Percentiles rank a stretch among this genome's conserved stretches.
These are phyloP conservation scores for Phialocephala subalpina DNA, from an alignment of 2,329 filamentous ascomycete genomes.

Conservation along the genomic window DNA sequence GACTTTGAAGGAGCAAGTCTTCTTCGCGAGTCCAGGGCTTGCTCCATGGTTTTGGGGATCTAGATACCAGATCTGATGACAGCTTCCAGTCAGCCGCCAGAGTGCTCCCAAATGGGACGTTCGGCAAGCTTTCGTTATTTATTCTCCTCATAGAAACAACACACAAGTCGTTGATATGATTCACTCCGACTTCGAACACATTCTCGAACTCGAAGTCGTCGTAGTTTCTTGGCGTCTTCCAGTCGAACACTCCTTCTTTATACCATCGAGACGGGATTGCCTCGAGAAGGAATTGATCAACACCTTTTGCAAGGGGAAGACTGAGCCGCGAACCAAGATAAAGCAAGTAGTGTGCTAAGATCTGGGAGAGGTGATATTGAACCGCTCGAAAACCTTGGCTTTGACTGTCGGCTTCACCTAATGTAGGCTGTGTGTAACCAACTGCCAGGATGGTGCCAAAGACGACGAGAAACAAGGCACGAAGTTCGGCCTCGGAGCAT, in stretches of 20 bases:
- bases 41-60: too few relatives aligned
- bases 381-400: background rate
- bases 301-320: background rate
- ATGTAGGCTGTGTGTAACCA: constrained; percentile 3
- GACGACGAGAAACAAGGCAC: constrained; percentile 16
- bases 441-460: constrained; percentile 23
- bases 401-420: background rate
- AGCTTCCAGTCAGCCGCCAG: too few relatives aligned
- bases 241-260: constrained; percentile 9
- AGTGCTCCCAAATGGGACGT: too few relatives aligned
- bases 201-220: background rate
- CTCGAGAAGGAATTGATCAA: constrained; percentile 22
- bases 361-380: constrained; percentile 17
- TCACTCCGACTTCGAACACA: too few relatives aligned
- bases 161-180: too few relatives aligned
- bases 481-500: constrained; percentile 8
- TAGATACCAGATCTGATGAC: too few relatives aligned
- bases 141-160: too few relatives aligned
- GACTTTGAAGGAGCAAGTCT: too few relatives aligned
- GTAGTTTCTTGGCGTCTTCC: background rate
- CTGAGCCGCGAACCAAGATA: constrained; percentile 18
- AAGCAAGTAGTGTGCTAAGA: constrained; percentile 25
- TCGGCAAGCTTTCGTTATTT: too few relatives aligned
- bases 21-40: too few relatives aligned
- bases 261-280: constrained; percentile 13